phyloP scores from a whole-genome alignment of 2,329 filamentous ascomycete species.

The Neofusicoccum cordaticola region DNA sequence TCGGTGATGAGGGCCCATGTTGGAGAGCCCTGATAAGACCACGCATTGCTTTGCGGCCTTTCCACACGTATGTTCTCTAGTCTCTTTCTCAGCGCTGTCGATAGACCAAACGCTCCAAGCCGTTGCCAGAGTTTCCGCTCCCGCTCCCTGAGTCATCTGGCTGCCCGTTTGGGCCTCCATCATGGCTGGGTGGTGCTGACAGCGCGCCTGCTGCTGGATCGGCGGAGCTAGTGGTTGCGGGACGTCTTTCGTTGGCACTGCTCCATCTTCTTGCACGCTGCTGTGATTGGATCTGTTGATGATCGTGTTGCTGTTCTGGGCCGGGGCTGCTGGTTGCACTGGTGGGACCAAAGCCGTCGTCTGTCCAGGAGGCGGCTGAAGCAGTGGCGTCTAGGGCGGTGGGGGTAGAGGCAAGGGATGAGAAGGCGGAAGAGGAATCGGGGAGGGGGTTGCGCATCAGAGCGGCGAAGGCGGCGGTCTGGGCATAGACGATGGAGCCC shows the following conservation, averaged over 20 bases:
- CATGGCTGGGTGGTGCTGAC: not conserved
- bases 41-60: not conserved
- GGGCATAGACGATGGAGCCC: conserved; percentile 68
- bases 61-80: not conserved
- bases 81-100: not conserved
- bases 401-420: not conserved
- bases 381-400: not conserved
- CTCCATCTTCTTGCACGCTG: conserved; percentile 9
- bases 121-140: not conserved
- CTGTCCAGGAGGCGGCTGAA: conserved; percentile 5
- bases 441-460: conserved; percentile 8
- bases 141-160: not conserved
- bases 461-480: conserved; percentile 11
- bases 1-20: not conserved
- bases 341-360: not conserved
- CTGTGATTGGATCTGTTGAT: not conserved
- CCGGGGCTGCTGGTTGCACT: not conserved
- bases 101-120: conserved; percentile 12
- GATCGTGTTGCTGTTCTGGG: not conserved
- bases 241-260: conserved; percentile 8
- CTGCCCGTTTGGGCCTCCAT: not conserved
- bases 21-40: not conserved
- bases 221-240: conserved; percentile 1
- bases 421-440: not conserved
- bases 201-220: not conserved